Evolutionary conservation across 306 rosid species (phyloP).

Genomic region (Adenanthera pavonina): DNA sequence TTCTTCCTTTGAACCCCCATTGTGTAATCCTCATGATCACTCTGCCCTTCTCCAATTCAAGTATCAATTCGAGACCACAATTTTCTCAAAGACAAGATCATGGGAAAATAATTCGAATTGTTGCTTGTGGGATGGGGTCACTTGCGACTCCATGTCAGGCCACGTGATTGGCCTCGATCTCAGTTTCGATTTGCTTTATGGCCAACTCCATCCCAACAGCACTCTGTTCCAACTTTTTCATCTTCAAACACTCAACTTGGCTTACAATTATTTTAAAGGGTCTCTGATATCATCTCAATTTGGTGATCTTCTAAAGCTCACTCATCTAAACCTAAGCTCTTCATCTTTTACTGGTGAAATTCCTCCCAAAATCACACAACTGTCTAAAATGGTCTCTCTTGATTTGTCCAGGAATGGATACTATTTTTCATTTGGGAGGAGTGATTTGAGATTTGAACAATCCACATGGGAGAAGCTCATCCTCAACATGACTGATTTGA

Average conservation of each 20-base stretch:
- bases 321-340: not conserved
- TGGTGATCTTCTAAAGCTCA: constrained; percentile 27
- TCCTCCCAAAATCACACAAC: not conserved
- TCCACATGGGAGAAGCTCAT: not conserved
- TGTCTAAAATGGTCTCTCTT: not conserved
- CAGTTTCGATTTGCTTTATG: not conserved
- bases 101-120: constrained; percentile 32
- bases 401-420: not conserved
- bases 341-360: not conserved
- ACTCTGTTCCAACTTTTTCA: constrained; percentile 18
- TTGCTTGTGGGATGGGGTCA: constrained; percentile 34
- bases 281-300: constrained; percentile 18
- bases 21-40: not conserved
- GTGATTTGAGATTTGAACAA: not conserved
- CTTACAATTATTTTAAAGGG: constrained; percentile 16
- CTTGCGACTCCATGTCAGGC: not conserved
- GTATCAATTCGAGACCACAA: not conserved
- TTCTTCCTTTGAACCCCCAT: not conserved
- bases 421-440: accelerated
- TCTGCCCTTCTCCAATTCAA: not conserved
- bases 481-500: not conserved
- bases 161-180: constrained; percentile 15
- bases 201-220: constrained; percentile 22
- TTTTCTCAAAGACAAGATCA: not conserved
- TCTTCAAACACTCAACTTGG: constrained; percentile 18